Conservation (phyloP, 257 asterid species). For the Sherardia arvensis region DNA sequence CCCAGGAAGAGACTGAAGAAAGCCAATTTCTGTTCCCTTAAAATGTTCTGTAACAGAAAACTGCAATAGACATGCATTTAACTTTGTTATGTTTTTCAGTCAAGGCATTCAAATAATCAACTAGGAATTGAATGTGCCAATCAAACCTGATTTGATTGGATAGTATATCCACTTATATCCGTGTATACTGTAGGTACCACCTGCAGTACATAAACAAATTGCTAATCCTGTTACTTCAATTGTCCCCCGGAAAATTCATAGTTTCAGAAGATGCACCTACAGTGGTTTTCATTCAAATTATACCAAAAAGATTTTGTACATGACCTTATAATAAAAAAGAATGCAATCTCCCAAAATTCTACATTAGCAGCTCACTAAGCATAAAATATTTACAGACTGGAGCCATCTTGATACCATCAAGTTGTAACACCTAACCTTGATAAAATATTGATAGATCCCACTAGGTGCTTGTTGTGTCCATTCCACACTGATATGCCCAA, state of each 20-base stretch:
- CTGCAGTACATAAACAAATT: constrained; percentile 36
- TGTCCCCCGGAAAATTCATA: background rate
- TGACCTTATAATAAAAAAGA: background rate
- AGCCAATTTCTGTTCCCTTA: constrained; percentile 62
- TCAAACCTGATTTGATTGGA: constrained; percentile 90
- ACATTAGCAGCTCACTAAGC: background rate
- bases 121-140: background rate
- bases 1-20: constrained; percentile 73
- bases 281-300: background rate
- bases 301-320: background rate
- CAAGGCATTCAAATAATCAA: background rate
- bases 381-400: background rate
- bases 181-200: constrained; percentile 97
- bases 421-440: constrained; percentile 52
- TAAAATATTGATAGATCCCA: constrained; percentile 90
- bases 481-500: constrained; percentile 45
- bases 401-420: background rate
- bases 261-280: background rate
- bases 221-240: background rate
- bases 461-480: constrained; percentile 77
- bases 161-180: constrained; percentile 58
- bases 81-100: constrained; percentile 14
- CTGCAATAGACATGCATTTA: constrained; percentile 38
- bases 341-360: background rate
- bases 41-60: constrained; percentile 95